phyloP scores from a whole-genome alignment of 169 alveolate species.

The Perkinsus olseni region DNA sequence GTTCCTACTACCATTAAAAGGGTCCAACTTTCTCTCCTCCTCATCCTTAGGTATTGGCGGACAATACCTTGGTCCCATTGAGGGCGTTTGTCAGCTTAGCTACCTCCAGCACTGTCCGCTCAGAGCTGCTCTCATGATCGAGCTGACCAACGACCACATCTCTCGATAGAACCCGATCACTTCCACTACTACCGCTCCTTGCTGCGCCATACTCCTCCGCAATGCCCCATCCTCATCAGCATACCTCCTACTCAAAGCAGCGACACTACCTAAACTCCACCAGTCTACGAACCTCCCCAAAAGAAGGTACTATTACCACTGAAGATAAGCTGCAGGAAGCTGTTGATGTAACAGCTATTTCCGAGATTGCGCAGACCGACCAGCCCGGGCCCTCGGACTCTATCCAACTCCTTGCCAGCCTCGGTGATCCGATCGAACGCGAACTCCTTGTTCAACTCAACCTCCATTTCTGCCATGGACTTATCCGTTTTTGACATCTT shows the following conservation, averaged over 20 bases:
- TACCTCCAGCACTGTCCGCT: neutral
- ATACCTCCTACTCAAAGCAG: constrained; percentile 4
- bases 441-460: constrained; percentile 58
- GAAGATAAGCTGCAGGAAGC: constrained; percentile 52
- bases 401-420: constrained; percentile 28
- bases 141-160: neutral
- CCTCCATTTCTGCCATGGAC: constrained; percentile 63
- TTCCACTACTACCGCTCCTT: neutral
- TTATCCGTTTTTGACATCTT: constrained; percentile 62
- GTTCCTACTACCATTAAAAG: neutral
- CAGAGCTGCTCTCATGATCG: neutral
- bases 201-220: neutral
- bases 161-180: neutral
- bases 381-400: constrained; percentile 19
- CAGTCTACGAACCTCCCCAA: neutral
- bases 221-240: neutral
- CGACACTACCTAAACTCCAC: neutral
- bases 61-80: neutral
- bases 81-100: neutral
- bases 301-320: neutral
- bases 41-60: neutral
- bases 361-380: constrained; percentile 67
- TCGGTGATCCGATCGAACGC: constrained; percentile 60
- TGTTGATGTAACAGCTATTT: constrained; percentile 66
- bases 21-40: neutral